These are phyloP conservation scores for Antitrichia curtipendula DNA, from an alignment of 225 moss, liverwort and hornwort species.

Conservation along the genomic window DNA sequence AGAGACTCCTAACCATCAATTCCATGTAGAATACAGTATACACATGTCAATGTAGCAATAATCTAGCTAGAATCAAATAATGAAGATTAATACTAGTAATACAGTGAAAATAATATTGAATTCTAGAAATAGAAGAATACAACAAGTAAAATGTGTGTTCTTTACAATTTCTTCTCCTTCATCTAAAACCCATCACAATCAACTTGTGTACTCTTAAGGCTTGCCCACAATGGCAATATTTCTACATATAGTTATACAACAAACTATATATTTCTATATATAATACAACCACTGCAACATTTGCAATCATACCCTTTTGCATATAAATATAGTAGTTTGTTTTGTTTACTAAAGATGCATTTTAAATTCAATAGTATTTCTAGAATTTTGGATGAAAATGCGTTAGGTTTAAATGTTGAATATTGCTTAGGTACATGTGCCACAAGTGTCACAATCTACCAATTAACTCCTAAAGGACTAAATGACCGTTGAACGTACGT, in stretches of 20 bases:
- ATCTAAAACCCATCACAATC: background rate
- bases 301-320: background rate
- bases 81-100: too few relatives aligned
- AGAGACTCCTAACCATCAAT: background rate
- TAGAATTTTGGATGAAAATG: background rate
- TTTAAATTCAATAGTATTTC: background rate
- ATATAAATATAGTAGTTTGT: background rate
- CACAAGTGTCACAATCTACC: too few relatives aligned
- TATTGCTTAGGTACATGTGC: too few relatives aligned
- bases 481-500: too few relatives aligned
- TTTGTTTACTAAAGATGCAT: background rate
- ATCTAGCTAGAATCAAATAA: rapidly evolving
- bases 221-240: too few relatives aligned
- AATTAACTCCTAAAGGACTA: too few relatives aligned
- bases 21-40: rapidly evolving
- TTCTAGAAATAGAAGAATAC: background rate
- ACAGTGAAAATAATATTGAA: background rate
- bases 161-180: background rate
- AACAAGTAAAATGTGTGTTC: background rate
- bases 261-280: too few relatives aligned
- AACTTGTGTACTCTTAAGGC: background rate
- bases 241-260: too few relatives aligned
- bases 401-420: background rate
- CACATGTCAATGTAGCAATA: background rate
- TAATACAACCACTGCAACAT: background rate